Percentiles rank a stretch among this genome's conserved stretches.
Evolutionary conservation across 345 rosid species (phyloP).

Genomic region (Arabidopsis arenosa): DNA sequence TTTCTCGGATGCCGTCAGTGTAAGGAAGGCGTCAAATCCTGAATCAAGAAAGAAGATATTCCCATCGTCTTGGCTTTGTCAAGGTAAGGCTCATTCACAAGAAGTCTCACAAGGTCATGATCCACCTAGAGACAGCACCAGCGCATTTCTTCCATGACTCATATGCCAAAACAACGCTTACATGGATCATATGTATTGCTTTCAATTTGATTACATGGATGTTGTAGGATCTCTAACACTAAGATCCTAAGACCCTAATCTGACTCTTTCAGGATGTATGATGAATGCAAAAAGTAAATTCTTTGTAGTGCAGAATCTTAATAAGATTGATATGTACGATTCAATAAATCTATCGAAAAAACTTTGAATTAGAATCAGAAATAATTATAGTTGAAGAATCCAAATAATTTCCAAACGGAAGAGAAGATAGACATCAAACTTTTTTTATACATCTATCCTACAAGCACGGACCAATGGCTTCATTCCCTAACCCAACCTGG

Average conservation of each 20-base stretch:
- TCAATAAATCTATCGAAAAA: slow-evolving; percentile 1
- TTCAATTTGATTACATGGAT: slow-evolving; percentile 1
- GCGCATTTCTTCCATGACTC: slow-evolving; percentile 37
- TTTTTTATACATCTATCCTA: slow-evolving; percentile 43
- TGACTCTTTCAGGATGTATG: slow-evolving; percentile 6
- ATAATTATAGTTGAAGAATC: slow-evolving; percentile 17
- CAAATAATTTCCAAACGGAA: slow-evolving; percentile 18
- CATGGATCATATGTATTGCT: slow-evolving; percentile 12
- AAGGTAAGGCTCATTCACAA: slow-evolving; percentile 36
- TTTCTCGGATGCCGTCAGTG: slow-evolving; percentile 37
- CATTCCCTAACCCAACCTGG: slow-evolving; percentile 42
- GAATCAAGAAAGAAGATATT: slow-evolving; percentile 36
- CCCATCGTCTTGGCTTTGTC: slow-evolving; percentile 35
- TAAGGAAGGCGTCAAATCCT: slow-evolving; percentile 1
- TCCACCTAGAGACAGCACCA: slow-evolving; percentile 42
- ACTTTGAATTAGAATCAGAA: slow-evolving; percentile 14
- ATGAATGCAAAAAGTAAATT: slow-evolving; percentile 12
- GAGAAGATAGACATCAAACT: slow-evolving; percentile 36
- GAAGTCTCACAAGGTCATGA: slow-evolving; percentile 38
- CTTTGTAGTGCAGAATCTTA: slow-evolving; percentile 2
- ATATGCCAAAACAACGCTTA: neutral
- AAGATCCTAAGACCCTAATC: slow-evolving; percentile 30
- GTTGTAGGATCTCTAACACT: slow-evolving; percentile 25
- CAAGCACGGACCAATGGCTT: slow-evolving; percentile 51
- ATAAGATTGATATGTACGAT: slow-evolving; percentile 32